Conservation (phyloP, 1,139 yeast species). For the Blastobotrys apis region DNA sequence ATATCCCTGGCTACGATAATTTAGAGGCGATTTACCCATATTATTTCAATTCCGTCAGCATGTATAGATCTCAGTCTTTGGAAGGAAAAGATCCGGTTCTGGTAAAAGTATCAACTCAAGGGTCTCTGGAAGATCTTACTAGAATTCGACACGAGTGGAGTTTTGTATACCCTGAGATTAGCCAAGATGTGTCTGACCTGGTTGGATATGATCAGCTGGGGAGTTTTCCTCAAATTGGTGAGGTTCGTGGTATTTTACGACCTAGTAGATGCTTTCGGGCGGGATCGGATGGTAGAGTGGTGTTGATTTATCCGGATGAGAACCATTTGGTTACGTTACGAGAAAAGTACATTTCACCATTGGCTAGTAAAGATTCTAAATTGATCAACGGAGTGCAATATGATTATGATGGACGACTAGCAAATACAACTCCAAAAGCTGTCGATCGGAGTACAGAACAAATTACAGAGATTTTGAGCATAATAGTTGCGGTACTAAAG, state of each 20-base stretch:
- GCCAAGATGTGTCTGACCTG: conserved; percentile 7
- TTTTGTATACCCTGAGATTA: conserved; percentile 23
- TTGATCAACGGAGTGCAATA: neutral
- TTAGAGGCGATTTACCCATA: conserved; percentile 27
- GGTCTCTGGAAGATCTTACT: conserved; percentile 29
- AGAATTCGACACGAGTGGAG: conserved; percentile 32
- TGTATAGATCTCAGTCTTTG: conserved; percentile 25
- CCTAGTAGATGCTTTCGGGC: conserved; percentile 25
- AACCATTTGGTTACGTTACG: conserved; percentile 24
- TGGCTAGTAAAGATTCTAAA: neutral
- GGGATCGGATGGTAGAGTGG: conserved; percentile 21
- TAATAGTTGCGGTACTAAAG: conserved; percentile 38
- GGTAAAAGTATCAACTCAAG: conserved; percentile 26
- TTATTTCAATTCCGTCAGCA: conserved; percentile 26
- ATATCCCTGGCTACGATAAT: conserved; percentile 24
- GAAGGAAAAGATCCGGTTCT: conserved; percentile 23
- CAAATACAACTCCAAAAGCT: conserved; percentile 4
- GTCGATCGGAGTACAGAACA: conserved; percentile 21
- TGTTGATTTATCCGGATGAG: conserved; percentile 24
- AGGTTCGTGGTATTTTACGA: conserved; percentile 26
- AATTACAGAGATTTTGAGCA: conserved; percentile 37
- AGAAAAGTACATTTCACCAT: conserved; percentile 21
- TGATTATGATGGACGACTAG: neutral
- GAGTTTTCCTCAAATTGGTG: conserved; percentile 15
- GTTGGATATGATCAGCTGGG: conserved; percentile 7